Conservation (phyloP, 2,329 filamentous ascomycete species). For the Orbilia ellipsospora region DNA sequence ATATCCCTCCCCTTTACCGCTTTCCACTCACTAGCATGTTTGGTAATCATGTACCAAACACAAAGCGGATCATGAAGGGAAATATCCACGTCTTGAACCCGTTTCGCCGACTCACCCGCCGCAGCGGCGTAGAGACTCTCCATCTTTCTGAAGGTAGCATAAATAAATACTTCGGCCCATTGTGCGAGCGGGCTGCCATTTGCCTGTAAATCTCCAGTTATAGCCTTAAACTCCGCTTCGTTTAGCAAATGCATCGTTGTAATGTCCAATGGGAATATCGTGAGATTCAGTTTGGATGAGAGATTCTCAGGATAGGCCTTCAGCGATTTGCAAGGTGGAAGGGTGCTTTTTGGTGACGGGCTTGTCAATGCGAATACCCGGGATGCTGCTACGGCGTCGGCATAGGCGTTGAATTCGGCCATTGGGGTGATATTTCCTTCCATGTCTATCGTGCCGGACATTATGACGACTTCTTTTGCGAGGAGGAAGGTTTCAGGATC, state of each 20-base stretch:
- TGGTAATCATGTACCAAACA: conserved; percentile 65
- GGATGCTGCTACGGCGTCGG: conserved; percentile 82
- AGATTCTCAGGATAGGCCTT: conserved; percentile 73
- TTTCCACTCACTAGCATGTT: conserved; percentile 66
- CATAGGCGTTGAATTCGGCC: conserved; percentile 95
- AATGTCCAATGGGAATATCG: conserved; percentile 80
- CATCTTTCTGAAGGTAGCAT: conserved; percentile 76
- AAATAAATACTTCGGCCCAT: conserved; percentile 79
- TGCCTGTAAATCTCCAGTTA: conserved; percentile 67
- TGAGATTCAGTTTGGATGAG: conserved; percentile 73
- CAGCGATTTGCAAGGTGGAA: conserved; percentile 74
- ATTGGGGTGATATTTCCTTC: conserved; percentile 86
- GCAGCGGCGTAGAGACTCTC: conserved; percentile 71
- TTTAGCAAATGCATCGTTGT: conserved; percentile 77
- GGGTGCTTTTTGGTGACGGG: conserved; percentile 77
- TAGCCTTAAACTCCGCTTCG: conserved; percentile 70
- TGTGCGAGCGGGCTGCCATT: conserved; percentile 76
- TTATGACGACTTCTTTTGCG: conserved; percentile 90
- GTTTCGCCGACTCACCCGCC: conserved; percentile 59
- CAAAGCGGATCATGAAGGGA: conserved; percentile 82
- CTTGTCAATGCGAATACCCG: conserved; percentile 82
- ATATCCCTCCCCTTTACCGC: conserved; percentile 78
- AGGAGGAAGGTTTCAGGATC: conserved; percentile 90
- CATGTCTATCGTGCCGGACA: conserved; percentile 86
- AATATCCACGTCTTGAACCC: conserved; percentile 64